Base-by-base conservation (phyloP, 345 rosid genomes). In the Eucalyptus fibrosa region DNA sequence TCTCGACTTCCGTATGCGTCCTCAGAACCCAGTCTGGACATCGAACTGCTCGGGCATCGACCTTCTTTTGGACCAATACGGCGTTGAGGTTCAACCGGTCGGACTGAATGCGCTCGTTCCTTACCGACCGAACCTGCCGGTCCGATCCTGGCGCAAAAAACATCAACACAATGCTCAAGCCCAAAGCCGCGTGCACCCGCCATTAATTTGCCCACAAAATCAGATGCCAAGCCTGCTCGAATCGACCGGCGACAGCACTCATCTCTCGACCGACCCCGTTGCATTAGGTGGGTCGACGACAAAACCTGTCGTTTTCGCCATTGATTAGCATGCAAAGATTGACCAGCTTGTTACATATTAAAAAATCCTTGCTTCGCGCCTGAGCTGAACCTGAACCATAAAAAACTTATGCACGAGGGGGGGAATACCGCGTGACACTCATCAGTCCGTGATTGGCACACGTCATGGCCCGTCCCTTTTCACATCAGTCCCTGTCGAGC, bases 391-490 rank as follows among this genome's bases (percentile, higher is more conserved):
- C 62, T 24, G 62, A 23, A 56, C 83, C 83, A 11, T 12, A 23
- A 77, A 21, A 77, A 23, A 21, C 24, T 69, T 2, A 28, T 42
- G 30, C 49, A n/a, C 21, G 81, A 34, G 40, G 18, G 24, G 42
- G 44, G 23, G 67, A 12, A 28, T 17, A 89, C 56, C 88, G 90
- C 90, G 90, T 89, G 49, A 42, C 37, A 60, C 60, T 17, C 3
- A 34, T 86, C 85, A 3, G 49, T 12, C 26, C 21, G 6, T 82
- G 85, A 60, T 91, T 92, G 94, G 94, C 53, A 90, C 96, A 92
- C 94, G 94, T 85, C 80, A 21, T 0, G 42, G 19, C 13, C 53
- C 24, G 21, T 19, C 42, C 34, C 9, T 4, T 51, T 59, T 12
- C 69, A 8, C 50, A 51, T 42, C 37, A 55, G 67, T 88, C 49